Conservation (phyloP, 768 basidiomycete species). For the Cystobasidiopsis lactophilus region DNA sequence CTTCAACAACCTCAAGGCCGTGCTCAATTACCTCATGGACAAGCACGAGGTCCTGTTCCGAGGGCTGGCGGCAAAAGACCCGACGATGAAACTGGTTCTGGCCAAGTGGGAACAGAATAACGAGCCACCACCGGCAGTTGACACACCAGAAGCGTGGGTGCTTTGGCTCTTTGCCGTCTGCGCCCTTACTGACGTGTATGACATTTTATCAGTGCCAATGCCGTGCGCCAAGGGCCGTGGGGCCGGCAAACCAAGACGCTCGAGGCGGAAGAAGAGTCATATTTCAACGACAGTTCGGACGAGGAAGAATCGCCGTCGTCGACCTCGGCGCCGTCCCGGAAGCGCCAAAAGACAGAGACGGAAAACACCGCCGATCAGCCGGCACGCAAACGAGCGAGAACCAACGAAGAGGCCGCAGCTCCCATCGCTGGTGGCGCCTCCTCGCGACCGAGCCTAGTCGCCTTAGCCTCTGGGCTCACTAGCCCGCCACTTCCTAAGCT, state of each 20-base stretch:
- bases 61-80: conserved; percentile 25
- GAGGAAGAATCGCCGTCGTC: conserved; percentile 29
- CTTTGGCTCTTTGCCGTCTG: conserved; percentile 22
- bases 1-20: conserved; percentile 29
- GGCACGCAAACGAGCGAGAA: not conserved
- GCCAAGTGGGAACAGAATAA: conserved; percentile 79
- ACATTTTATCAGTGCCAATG: not conserved
- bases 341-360: not conserved
- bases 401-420: not conserved
- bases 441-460: not conserved
- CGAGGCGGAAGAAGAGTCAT: conserved; percentile 59
- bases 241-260: not conserved
- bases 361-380: too few species aligned
- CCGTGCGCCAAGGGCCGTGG: conserved; percentile 11
- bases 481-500: not conserved
- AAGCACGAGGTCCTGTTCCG: not conserved
- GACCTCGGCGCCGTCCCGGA: not conserved
- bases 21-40: not conserved
- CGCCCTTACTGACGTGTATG: not conserved
- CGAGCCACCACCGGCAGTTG: conserved; percentile 30
- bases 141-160: not conserved
- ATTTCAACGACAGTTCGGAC: conserved; percentile 76
- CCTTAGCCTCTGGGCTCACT: not conserved
- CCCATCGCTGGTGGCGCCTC: not conserved
- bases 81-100: conserved; percentile 49